Evolutionary conservation across 2,329 filamentous ascomycete species (phyloP).

Genomic region (Allantophomopsis lycopodina): DNA sequence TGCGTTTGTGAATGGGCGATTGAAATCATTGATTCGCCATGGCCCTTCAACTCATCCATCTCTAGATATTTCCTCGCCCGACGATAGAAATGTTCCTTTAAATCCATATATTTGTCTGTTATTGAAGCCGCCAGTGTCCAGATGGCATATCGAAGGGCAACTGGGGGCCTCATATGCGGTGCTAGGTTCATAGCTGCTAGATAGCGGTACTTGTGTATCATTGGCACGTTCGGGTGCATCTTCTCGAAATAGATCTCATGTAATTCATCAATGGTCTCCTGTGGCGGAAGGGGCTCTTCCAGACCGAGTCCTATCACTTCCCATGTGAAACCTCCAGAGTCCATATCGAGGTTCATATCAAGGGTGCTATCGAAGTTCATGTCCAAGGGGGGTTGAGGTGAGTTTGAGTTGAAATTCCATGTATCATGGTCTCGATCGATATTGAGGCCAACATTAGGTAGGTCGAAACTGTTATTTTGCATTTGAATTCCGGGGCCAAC

Average conservation of each 20-base stretch:
- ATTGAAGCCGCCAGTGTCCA: conserved; percentile 88
- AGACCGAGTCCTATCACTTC: conserved; percentile 63
- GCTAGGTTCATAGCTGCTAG: conserved; percentile 79
- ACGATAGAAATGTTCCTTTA: conserved; percentile 84
- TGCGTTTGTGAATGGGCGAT: conserved; percentile 80
- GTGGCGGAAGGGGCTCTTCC: conserved; percentile 53
- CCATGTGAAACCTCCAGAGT: conserved; percentile 56
- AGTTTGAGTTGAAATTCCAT: conserved; percentile 33
- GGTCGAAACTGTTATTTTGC: conserved; percentile 24
- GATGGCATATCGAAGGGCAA: conserved; percentile 85
- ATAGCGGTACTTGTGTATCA: conserved; percentile 83
- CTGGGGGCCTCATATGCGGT: conserved; percentile 73
- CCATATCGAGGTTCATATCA: conserved; percentile 34
- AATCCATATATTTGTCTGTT: conserved; percentile 63
- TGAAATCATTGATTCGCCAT: conserved; percentile 79
- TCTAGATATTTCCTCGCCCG: conserved; percentile 84
- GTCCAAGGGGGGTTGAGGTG: conserved; percentile 32
- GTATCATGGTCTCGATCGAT: conserved; percentile 34
- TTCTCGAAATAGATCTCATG: conserved; percentile 85
- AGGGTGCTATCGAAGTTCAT: conserved; percentile 39
- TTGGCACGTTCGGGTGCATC: conserved; percentile 70
- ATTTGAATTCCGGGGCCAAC: conserved; percentile 10
- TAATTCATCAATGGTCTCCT: conserved; percentile 70
- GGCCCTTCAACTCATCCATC: conserved; percentile 79
- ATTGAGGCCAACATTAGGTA: conserved; percentile 31